Evolutionary conservation across 2,329 filamentous ascomycete genomes (phyloP).

Genomic region (Monilinia aucupariae): DNA sequence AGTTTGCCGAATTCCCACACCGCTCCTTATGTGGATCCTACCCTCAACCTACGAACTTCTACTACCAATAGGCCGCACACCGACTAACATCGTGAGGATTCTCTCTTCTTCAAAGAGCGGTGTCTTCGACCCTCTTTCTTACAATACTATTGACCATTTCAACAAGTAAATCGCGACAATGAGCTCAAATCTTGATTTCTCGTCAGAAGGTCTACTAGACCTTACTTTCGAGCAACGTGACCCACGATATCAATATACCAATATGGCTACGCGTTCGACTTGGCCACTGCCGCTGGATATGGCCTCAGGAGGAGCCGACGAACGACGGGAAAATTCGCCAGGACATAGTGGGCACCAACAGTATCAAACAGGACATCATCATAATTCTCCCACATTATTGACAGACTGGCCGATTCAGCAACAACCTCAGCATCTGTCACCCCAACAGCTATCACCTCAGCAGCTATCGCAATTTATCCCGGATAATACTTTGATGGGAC

Average conservation of each 20-base stretch:
- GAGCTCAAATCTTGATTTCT: constrained; percentile 54
- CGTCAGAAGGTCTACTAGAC: constrained; percentile 57
- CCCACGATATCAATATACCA: constrained; percentile 47
- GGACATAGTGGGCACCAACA: constrained; percentile 41
- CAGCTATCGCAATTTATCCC: constrained; percentile 35
- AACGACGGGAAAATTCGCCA: constrained; percentile 33
- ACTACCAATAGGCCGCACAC: constrained; percentile 29
- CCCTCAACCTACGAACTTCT: constrained; percentile 24
- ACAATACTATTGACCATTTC: constrained; percentile 44
- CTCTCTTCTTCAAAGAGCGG: constrained; percentile 34
- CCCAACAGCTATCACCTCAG: constrained; percentile 30
- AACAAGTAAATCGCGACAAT: constrained; percentile 39
- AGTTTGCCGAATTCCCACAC: constrained; percentile 23
- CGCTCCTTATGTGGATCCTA: constrained; percentile 29
- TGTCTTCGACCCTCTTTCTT: constrained; percentile 34
- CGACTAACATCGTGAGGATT: constrained; percentile 33
- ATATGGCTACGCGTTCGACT: constrained; percentile 36
- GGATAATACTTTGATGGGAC: constrained; percentile 34
- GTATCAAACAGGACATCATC: constrained; percentile 40
- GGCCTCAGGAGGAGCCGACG: constrained; percentile 32
- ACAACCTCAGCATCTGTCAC: constrained; percentile 33
- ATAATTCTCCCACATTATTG: constrained; percentile 45
- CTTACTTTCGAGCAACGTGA: constrained; percentile 55
- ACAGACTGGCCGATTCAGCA: constrained; percentile 55
- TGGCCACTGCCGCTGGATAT: constrained; percentile 36